Base-by-base conservation (phyloP, 192 early-diverging fungal species). In the Phycomyces blakesleeanus region DNA sequence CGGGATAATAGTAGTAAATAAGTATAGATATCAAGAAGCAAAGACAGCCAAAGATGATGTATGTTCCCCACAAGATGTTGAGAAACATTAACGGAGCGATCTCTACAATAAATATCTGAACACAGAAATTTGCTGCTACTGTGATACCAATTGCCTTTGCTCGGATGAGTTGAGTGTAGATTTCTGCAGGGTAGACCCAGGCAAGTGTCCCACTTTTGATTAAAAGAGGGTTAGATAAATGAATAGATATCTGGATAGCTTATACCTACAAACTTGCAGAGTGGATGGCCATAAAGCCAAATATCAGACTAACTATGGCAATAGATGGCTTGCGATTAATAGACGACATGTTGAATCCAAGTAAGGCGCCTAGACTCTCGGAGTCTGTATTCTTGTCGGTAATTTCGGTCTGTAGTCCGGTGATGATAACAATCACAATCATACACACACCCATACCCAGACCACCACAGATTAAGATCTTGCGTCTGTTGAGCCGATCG, bases 111-210 rank as follows among this genome's bases (percentile, higher is more conserved):
- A 59, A 44, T 42, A 59, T 12, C 15, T 59, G 37, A 18, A 20
- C 24, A 44, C 37, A 40, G 24, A 41, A 59, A 44, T 38, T 59
- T 12, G 40, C 37, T 15, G 57, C 83, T 8, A 91, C 92, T 1
- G 87, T 84, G 2, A 92, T 62, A 20, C 87, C 88, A 58, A 89
- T 84, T 34, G 88, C 92, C 75, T 94, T 94, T 52, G 91, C 83
- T 40, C 94, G 85, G 27, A 93, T 63, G 26, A 78, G 83, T 64
- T 91, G 86, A 0, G 92, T 90, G 18, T 89, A 81, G 47, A 92
- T 78, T 64, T 95, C 93, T 16, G 91, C 85, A 3, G 87, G 76
- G 41, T 88, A 82, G 15, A 92, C 72, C 91, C 91, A 93, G 14
- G 80, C 83, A 20, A 91, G 83, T 11, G 92, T 88, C 1, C 91